These are phyloP conservation scores for Aspergillus pseudotamarii DNA, from an alignment of 2,329 filamentous ascomycete genomes.

Conservation along the genomic window DNA sequence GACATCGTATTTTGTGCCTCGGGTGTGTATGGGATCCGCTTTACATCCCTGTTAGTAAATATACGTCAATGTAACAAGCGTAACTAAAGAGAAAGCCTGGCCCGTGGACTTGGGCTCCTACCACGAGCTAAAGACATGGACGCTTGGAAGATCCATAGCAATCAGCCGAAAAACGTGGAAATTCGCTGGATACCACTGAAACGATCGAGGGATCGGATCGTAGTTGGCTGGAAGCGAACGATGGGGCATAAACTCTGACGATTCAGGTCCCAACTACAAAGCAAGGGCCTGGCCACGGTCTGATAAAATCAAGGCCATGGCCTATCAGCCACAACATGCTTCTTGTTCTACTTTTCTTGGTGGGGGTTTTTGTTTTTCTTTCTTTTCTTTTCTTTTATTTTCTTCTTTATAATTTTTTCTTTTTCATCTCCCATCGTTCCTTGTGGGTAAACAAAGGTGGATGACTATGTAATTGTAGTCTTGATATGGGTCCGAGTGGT, in stretches of 20 bases:
- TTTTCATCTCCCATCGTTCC: neutral
- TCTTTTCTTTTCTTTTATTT: neutral
- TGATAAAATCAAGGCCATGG: neutral
- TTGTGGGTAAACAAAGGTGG: neutral
- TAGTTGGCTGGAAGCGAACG: conserved; percentile 16
- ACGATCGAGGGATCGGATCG: conserved; percentile 13
- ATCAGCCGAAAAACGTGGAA: conserved; percentile 4
- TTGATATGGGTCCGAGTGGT: neutral
- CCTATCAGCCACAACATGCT: neutral
- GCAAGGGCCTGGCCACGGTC: neutral
- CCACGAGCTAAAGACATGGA: conserved; percentile 2
- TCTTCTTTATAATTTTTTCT: neutral
- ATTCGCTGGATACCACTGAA: conserved; percentile 2
- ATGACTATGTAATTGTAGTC: neutral
- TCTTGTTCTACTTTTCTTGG: neutral
- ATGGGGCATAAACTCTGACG: conserved; percentile 13
- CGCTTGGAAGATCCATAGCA: neutral
- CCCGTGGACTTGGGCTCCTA: neutral
- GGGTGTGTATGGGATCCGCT: conserved; percentile 8
- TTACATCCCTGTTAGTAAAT: conserved; percentile 2
- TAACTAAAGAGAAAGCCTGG: neutral
- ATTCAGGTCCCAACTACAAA: conserved; percentile 1
- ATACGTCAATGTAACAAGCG: conserved; percentile 4
- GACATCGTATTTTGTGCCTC: conserved; percentile 5
- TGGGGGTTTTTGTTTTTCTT: neutral